Evolutionary conservation across 192 early-diverging fungal species (phyloP).

Genomic region (Mortierella antarctica): DNA sequence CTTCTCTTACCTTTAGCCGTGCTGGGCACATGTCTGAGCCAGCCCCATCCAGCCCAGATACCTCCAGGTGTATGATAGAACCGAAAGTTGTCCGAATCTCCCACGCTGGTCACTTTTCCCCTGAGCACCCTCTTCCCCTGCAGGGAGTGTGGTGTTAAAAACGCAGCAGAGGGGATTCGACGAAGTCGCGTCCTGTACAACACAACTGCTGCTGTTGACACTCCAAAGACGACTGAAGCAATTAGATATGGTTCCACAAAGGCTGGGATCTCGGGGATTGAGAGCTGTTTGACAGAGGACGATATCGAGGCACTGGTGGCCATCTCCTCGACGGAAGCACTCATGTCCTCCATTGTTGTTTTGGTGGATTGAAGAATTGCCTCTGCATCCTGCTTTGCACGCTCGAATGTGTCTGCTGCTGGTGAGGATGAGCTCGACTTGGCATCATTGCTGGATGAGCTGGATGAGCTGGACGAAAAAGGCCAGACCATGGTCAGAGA

Average conservation of each 20-base stretch:
- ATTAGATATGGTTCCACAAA: slow-evolving; percentile 21
- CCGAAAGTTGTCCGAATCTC: slow-evolving; percentile 68
- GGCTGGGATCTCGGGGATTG: slow-evolving; percentile 11
- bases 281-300: not conserved
- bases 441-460: slow-evolving; percentile 22
- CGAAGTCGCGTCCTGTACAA: slow-evolving; percentile 47
- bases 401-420: slow-evolving; percentile 16
- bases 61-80: slow-evolving; percentile 65
- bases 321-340: not conserved
- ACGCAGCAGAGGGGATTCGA: slow-evolving; percentile 55
- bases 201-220: slow-evolving; percentile 18
- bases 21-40: slow-evolving; percentile 54
- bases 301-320: not conserved
- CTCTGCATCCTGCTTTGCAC: slow-evolving; percentile 32
- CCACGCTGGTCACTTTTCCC: slow-evolving; percentile 61
- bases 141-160: slow-evolving; percentile 60
- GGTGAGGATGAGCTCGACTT: slow-evolving; percentile 3
- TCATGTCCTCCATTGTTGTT: slow-evolving; percentile 18
- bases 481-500: slow-evolving; percentile 21
- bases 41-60: slow-evolving; percentile 56
- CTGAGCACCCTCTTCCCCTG: slow-evolving; percentile 34
- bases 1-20: slow-evolving; percentile 44
- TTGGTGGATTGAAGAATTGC: slow-evolving; percentile 16
- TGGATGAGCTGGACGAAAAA: slow-evolving; percentile 29
- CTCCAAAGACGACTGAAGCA: slow-evolving; percentile 33